Evolutionary conservation across 2,329 filamentous ascomycete species (phyloP).

Genomic region (Emmonsiellopsis sp.): DNA sequence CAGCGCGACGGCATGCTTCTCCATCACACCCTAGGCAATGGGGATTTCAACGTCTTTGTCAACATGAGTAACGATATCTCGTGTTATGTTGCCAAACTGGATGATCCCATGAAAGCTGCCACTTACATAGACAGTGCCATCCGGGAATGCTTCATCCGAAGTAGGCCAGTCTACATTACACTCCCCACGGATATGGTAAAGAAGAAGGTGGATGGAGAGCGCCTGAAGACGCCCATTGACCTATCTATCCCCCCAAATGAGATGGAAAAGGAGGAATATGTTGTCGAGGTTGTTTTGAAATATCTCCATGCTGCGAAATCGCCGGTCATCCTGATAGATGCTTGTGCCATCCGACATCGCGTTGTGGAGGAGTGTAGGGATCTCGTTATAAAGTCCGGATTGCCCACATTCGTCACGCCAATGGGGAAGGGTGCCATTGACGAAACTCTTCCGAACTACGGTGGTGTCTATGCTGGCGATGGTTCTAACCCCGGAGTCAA

Average conservation of each 20-base stretch:
- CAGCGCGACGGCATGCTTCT: slow-evolving; percentile 37
- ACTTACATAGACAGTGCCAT: slow-evolving; percentile 44
- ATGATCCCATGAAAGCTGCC: slow-evolving; percentile 36
- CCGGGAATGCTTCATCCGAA: slow-evolving; percentile 42
- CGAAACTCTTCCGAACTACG: slow-evolving; percentile 61
- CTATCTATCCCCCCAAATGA: slow-evolving; percentile 56
- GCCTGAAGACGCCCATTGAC: slow-evolving; percentile 58
- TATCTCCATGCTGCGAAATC: slow-evolving; percentile 61
- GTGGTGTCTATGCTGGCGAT: slow-evolving; percentile 72
- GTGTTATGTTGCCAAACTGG: slow-evolving; percentile 40
- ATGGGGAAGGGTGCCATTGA: slow-evolving; percentile 79
- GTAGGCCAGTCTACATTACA: slow-evolving; percentile 47
- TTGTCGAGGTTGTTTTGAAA: slow-evolving; percentile 64
- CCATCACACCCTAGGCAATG: slow-evolving; percentile 62
- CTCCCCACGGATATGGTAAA: slow-evolving; percentile 45
- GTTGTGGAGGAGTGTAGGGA: slow-evolving; percentile 61
- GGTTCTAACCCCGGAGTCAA: slow-evolving; percentile 48
- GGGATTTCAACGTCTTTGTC: slow-evolving; percentile 43
- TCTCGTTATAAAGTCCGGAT: slow-evolving; percentile 58
- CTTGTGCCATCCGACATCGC: slow-evolving; percentile 66
- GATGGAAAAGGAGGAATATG: slow-evolving; percentile 60
- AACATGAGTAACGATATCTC: slow-evolving; percentile 43
- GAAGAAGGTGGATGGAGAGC: slow-evolving; percentile 61
- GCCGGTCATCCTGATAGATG: slow-evolving; percentile 69
- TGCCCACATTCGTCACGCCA: slow-evolving; percentile 73